These are phyloP conservation scores for Penicillium sclerotigenum DNA, from an alignment of 2,329 filamentous ascomycete genomes.

Conservation along the genomic window DNA sequence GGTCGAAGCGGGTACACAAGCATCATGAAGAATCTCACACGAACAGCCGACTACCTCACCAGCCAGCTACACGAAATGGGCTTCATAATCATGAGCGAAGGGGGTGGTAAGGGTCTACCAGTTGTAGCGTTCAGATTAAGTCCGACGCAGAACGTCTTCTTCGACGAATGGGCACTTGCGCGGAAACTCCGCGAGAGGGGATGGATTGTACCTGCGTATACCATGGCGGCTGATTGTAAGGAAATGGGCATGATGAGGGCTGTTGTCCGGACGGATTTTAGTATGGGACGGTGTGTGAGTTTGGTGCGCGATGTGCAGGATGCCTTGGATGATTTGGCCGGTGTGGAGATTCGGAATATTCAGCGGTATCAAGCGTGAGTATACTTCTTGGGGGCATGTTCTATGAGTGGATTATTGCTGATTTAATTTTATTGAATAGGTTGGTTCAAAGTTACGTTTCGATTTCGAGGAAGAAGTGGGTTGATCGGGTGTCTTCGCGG, in stretches of 20 bases:
- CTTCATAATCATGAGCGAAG: slow-evolving; percentile 83
- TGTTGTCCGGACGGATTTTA: slow-evolving; percentile 89
- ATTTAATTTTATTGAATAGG: background rate
- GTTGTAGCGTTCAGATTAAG: slow-evolving; percentile 82
- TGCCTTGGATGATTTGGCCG: slow-evolving; percentile 64
- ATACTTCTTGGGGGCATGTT: background rate
- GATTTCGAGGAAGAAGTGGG: background rate
- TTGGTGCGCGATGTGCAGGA: slow-evolving; percentile 75
- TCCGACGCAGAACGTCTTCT: slow-evolving; percentile 53
- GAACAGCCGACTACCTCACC: slow-evolving; percentile 80
- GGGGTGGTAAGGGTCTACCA: slow-evolving; percentile 71
- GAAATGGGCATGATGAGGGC: slow-evolving; percentile 85
- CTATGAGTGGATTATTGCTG: background rate
- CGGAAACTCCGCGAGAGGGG: slow-evolving; percentile 78
- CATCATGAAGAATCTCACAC: slow-evolving; percentile 73
- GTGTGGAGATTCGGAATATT: slow-evolving; percentile 56
- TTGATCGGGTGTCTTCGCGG: background rate
- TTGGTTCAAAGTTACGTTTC: background rate
- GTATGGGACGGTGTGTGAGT: slow-evolving; percentile 71
- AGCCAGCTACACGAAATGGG: slow-evolving; percentile 67
- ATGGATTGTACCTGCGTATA: slow-evolving; percentile 93
- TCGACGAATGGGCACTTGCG: slow-evolving; percentile 72
- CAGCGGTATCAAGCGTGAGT: slow-evolving; percentile 17
- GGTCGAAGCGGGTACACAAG: slow-evolving; percentile 44
- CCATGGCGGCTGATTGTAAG: slow-evolving; percentile 84